These are phyloP conservation scores for Dioszegia crocea DNA, from an alignment of 768 basidiomycete genomes.

Conservation along the genomic window DNA sequence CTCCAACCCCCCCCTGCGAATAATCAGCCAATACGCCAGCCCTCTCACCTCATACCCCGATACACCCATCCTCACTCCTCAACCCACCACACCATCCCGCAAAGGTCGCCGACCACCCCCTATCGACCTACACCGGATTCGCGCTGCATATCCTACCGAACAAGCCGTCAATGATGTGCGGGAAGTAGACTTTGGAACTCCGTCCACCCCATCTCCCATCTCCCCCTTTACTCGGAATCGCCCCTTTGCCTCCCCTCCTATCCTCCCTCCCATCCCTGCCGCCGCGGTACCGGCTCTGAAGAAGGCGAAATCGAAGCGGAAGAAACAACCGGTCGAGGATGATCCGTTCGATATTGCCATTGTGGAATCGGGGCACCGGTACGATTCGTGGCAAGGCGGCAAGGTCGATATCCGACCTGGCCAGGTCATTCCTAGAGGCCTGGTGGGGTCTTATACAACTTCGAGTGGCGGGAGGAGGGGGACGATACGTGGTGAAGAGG, in stretches of 20 bases:
- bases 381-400: constrained; percentile 41
- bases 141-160: constrained; percentile 8
- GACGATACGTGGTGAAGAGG: constrained; percentile 5
- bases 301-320: constrained; percentile 8
- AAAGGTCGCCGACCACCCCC: constrained; percentile 14
- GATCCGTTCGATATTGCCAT: constrained; percentile 36
- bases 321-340: constrained; percentile 10
- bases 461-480: neutral
- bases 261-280: constrained; percentile 4
- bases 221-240: neutral
- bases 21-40: constrained; percentile 26
- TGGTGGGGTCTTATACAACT: constrained; percentile 5
- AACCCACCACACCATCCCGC: neutral
- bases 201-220: constrained; percentile 3
- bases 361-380: constrained; percentile 37
- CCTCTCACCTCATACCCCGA: neutral
- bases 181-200: neutral
- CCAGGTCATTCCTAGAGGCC: constrained; percentile 23
- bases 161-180: constrained; percentile 1
- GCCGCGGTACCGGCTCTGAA: neutral
- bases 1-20: constrained; percentile 3
- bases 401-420: constrained; percentile 40
- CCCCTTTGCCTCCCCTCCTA: neutral
- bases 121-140: constrained; percentile 11
- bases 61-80: neutral